Evolutionary conservation across 139 green algal genomes (phyloP).

Genomic region (Zygnema cylindricum): DNA sequence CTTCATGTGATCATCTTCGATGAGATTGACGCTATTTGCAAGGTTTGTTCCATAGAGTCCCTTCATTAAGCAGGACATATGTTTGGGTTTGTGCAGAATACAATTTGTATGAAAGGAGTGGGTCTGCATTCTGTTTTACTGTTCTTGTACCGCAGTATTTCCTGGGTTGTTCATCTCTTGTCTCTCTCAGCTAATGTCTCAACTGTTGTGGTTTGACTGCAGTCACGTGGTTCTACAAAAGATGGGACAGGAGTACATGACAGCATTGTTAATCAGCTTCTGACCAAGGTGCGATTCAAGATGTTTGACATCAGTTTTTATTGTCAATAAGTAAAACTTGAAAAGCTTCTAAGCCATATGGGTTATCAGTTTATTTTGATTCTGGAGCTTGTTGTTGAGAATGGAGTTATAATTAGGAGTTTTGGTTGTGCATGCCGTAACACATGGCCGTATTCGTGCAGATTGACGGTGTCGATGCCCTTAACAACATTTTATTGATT

Average conservation of each 20-base stretch:
- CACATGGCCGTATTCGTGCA: too few species aligned
- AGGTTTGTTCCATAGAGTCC: conserved; percentile 59
- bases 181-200: conserved; percentile 12
- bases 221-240: conserved; percentile 76
- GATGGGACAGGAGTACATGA: conserved; percentile 91
- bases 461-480: conserved; percentile 96
- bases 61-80: neutral
- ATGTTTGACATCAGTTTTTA: too few species aligned
- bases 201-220: conserved; percentile 22
- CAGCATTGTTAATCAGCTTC: conserved; percentile 96
- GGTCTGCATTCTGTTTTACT: too few species aligned
- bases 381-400: too few species aligned
- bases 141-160: too few species aligned
- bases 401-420: too few species aligned
- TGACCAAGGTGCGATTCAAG: conserved; percentile 87
- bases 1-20: conserved; percentile 99
- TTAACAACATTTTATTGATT: conserved; percentile 99
- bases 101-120: too few species aligned
- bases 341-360: too few species aligned
- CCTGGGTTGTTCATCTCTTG: too few species aligned
- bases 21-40: conserved; percentile 99
- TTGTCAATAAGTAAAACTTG: too few species aligned
- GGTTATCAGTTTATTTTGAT: too few species aligned
- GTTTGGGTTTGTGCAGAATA: neutral
- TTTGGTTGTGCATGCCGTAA: too few species aligned